Conservation (phyloP, 2,329 filamentous ascomycete genomes). For the Alternaria sp. region DNA sequence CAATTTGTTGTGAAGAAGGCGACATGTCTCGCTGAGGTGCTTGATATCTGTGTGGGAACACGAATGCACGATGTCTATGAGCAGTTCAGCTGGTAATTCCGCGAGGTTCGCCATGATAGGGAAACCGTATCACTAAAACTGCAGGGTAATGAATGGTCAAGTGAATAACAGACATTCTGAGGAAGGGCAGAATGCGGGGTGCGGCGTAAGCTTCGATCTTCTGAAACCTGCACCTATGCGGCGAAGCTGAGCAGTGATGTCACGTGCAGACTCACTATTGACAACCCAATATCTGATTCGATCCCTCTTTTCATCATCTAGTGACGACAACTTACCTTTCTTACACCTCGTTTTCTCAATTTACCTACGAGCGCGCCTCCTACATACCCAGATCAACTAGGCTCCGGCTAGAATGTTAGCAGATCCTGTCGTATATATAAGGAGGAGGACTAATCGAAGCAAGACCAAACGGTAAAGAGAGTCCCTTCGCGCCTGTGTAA, state of each 20-base stretch:
- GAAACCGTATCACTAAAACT: no score
- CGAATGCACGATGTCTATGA: fast-evolving
- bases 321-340: fast-evolving
- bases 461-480: fast-evolving
- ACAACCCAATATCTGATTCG: neutral
- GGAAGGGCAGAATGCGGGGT: neutral
- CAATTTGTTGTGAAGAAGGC: neutral
- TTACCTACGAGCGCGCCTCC: neutral
- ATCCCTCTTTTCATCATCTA: fast-evolving
- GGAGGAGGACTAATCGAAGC: neutral
- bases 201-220: neutral
- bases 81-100: neutral
- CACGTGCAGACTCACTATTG: neutral
- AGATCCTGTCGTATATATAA: neutral
- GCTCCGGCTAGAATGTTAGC: neutral
- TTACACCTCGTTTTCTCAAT: neutral
- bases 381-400: neutral
- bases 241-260: neutral
- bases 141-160: no score
- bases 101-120: neutral
- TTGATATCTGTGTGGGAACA: neutral
- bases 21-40: neutral
- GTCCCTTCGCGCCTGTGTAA: neutral
- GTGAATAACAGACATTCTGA: no score
- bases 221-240: neutral